Percentiles rank a stretch among this genome's conserved stretches.
Conservation (phyloP, 2,329 filamentous ascomycete genomes). For the Tolypocladium album region DNA sequence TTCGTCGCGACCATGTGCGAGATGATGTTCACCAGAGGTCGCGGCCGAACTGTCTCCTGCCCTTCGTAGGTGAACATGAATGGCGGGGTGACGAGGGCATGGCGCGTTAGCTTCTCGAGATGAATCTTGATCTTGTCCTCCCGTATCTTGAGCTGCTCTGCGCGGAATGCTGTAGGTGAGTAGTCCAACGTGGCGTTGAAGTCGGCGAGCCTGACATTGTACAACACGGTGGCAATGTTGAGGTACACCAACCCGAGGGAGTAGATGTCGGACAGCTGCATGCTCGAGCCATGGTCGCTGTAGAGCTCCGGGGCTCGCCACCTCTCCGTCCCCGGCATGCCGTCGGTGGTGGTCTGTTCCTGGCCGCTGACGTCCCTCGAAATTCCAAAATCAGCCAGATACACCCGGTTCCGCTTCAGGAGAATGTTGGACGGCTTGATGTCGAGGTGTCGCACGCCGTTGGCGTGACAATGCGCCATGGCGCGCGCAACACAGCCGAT, state of each 20-base stretch:
- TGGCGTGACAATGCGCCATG: constrained; percentile 28
- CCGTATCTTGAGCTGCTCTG: constrained; percentile 19
- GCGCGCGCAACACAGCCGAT: constrained; percentile 34
- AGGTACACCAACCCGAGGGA: constrained; percentile 35
- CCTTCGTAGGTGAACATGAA: constrained; percentile 25
- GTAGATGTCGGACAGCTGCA: constrained; percentile 37
- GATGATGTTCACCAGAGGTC: constrained; percentile 27
- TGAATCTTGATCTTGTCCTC: constrained; percentile 23
- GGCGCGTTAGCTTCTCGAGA: constrained; percentile 19
- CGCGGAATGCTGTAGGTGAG: constrained; percentile 12
- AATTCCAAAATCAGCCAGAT: constrained; percentile 38
- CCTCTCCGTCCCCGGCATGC: constrained; percentile 27
- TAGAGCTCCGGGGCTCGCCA: constrained; percentile 36
- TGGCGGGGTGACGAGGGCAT: constrained; percentile 22
- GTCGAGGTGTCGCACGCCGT: constrained; percentile 33
- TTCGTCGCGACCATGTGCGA: constrained; percentile 22
- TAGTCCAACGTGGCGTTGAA: constrained; percentile 28
- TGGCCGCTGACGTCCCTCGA: constrained; percentile 33
- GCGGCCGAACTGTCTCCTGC: constrained; percentile 27
- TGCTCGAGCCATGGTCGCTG: constrained; percentile 24
- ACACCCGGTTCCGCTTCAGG: constrained; percentile 31
- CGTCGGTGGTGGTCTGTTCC: constrained; percentile 33
- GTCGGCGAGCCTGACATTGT: constrained; percentile 24
- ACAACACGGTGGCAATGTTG: constrained; percentile 31
- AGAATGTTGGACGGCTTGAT: constrained; percentile 39